Evolutionary conservation across 495 filamentous ascomycete species (phyloP).

Genomic region (Paragyromitra xinjiangensis): DNA sequence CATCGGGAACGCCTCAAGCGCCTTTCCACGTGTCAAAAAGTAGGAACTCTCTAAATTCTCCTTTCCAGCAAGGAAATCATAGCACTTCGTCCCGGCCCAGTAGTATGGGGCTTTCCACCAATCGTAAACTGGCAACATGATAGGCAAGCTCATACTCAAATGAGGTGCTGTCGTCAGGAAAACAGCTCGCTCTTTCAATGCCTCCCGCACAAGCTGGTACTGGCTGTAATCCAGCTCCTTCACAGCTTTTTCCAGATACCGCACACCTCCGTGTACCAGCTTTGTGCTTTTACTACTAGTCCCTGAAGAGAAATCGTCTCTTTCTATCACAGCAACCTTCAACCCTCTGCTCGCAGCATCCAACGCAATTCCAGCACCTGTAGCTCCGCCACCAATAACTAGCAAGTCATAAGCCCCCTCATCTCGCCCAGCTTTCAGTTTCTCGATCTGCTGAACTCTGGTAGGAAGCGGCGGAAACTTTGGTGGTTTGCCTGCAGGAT

Average conservation of each 20-base stretch:
- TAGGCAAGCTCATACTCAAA: constrained; percentile 92
- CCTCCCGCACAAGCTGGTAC: constrained; percentile 91
- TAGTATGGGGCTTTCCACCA: constrained; percentile 99
- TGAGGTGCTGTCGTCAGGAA: constrained; percentile 97
- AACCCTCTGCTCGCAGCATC: constrained; percentile 93
- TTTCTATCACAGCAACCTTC: constrained; percentile 92
- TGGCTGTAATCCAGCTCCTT: constrained; percentile 97
- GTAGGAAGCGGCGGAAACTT: constrained; percentile 72
- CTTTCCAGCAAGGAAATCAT: constrained; percentile 91
- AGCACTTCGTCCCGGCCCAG: constrained; percentile 94
- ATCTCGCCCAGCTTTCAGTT: constrained; percentile 44
- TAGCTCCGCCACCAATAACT: constrained; percentile 91
- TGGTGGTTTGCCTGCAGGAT: constrained; percentile 63
- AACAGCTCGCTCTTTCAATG: constrained; percentile 93
- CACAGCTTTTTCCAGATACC: constrained; percentile 96
- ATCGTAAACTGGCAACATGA: constrained; percentile 94
- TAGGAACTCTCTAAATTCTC: constrained; percentile 98
- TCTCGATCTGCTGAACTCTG: constrained; percentile 65
- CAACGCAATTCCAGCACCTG: constrained; percentile 89
- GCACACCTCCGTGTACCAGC: constrained; percentile 93
- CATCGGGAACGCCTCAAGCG: constrained; percentile 98
- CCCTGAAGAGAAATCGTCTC: constrained; percentile 92
- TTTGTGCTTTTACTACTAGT: constrained; percentile 98
- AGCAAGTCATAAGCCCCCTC: constrained; percentile 80
- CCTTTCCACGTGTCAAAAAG: constrained; percentile 93